Conservation (phyloP, 202 grass and related monocot genomes). For the Zizania palustris region DNA sequence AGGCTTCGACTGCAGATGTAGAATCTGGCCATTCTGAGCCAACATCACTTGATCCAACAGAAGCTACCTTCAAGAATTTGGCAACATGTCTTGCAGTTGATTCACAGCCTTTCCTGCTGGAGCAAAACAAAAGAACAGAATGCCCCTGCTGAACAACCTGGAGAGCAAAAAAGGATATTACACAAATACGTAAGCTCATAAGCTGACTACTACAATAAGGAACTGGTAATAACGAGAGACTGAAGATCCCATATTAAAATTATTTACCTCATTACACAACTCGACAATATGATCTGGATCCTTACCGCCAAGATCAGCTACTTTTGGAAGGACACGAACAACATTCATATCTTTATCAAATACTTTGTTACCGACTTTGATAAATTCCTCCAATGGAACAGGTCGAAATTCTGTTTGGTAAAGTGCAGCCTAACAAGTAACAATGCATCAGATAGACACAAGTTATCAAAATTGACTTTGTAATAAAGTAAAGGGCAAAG, state of each 20-base stretch:
- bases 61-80: constrained; percentile 66
- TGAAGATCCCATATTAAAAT: constrained; percentile 33
- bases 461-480: constrained; percentile 13
- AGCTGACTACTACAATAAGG: neutral
- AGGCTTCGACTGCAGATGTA: constrained; percentile 76
- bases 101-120: constrained; percentile 95
- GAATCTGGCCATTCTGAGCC: constrained; percentile 68
- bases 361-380: constrained; percentile 93
- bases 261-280: constrained; percentile 88
- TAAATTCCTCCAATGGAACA: constrained; percentile 91
- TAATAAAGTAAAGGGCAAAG: constrained; percentile 9
- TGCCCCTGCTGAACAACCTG: constrained; percentile 93
- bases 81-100: constrained; percentile 93
- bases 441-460: constrained; percentile 39
- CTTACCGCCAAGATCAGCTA: constrained; percentile 78
- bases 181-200: neutral
- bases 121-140: constrained; percentile 98
- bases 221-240: constrained; percentile 6
- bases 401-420: constrained; percentile 95
- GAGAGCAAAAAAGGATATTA: neutral
- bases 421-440: constrained; percentile 67
- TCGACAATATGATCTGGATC: constrained; percentile 97
- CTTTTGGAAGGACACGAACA: constrained; percentile 69
- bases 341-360: constrained; percentile 91
- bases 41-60: constrained; percentile 42